Base-by-base conservation (phyloP, 2,329 filamentous ascomycete genomes). In the Claviceps digitariae region DNA sequence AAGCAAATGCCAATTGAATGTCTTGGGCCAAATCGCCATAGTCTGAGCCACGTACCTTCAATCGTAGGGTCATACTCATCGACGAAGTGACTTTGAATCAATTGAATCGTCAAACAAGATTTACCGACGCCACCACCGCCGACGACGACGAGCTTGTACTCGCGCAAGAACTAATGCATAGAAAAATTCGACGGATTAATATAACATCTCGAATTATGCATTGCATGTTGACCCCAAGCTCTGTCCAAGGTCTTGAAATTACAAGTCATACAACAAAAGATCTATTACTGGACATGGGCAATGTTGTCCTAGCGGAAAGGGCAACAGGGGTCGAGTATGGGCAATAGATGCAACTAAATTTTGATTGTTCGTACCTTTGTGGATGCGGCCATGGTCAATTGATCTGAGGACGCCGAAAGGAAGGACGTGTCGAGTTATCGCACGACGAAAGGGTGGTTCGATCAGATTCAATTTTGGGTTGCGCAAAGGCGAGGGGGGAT, bases 1-100 rank as follows among this genome's bases (percentile, higher is more conserved):
- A 46, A 29, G 31, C 29, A 5, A 27, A 34, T 6, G 21, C 4
- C 20, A 38, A 46, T 20, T 2, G 7, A 29, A 25, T 7, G 21
- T 4, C 21, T 36, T 20, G 1, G 12, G 17, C 2, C 31, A n/a
- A 17, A 2, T 10, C 20, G 46, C 21, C 60, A 52, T 50, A 27
- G 7, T 15, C 8, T 31, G 29, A 3, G 55, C 36, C 34, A 54
- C 54, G 25, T 52, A 90, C 93, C 93, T 87, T 98, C 93, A 67
- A 98, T 97, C 65, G 93, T 98, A 54, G 93, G 93, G 72, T 98
- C 93, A 72, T 98, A 98, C 73, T 97, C 93, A 72, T 97, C 93
- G 68, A 97, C 91, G 76, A 98, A 98, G 71, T 98, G 93, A 71
- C 86, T 91, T 74, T 90, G 85, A 65, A 88, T 89, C 72, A 91